Evolutionary conservation across 345 rosid species (phyloP).

Genomic region (Bretschneidera sinensis): DNA sequence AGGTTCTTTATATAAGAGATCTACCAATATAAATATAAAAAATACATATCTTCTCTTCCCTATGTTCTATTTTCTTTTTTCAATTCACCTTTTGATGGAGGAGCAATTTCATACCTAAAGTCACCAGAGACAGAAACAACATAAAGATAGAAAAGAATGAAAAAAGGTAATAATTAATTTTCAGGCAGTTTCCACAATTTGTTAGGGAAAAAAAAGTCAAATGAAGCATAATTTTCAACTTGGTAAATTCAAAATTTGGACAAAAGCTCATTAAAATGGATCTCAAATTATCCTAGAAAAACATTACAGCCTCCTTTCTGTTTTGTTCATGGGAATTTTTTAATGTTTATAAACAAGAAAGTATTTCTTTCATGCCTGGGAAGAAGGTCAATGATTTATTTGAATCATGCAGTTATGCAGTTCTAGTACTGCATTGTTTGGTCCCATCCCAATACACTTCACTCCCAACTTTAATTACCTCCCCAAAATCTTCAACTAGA

Average conservation of each 20-base stretch:
- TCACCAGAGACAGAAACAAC: not conserved
- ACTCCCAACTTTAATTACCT: not conserved
- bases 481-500: conserved; percentile 14
- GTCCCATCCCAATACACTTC: conserved; percentile 16
- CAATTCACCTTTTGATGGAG: not conserved
- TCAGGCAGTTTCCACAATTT: too few relatives aligned
- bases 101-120: not conserved
- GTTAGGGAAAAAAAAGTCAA: too few relatives aligned
- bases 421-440: conserved; percentile 17
- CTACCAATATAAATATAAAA: too few relatives aligned
- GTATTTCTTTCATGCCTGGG: conserved; percentile 8
- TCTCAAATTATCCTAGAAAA: conserved; percentile 9
- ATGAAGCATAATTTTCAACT: not conserved
- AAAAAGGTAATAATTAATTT: not conserved
- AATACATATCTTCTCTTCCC: too few relatives aligned
- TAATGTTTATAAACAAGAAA: conserved; percentile 12
- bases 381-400: conserved; percentile 25
- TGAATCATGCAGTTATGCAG: conserved; percentile 17
- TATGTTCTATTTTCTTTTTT: too few relatives aligned
- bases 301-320: conserved; percentile 5
- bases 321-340: conserved; percentile 10
- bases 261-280: not conserved
- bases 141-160: not conserved
- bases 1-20: too few relatives aligned
- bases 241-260: not conserved